phyloP scores from a whole-genome alignment of 2,329 filamentous ascomycete species.

The Tolypocladium nubicola region DNA sequence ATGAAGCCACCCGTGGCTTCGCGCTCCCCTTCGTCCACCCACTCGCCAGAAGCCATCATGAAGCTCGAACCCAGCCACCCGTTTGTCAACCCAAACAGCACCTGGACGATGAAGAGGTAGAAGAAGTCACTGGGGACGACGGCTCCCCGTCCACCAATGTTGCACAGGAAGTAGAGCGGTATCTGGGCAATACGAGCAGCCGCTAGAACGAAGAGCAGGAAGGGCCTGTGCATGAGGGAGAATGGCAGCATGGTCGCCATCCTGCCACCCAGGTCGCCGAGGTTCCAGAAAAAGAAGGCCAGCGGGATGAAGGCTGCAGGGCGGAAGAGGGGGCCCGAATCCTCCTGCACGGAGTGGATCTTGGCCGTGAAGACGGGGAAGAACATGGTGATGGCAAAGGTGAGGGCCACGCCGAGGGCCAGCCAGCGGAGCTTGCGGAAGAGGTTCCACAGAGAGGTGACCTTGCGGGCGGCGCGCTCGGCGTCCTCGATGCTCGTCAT shows the following conservation, averaged over 20 bases:
- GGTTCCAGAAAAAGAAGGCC: conserved; percentile 87
- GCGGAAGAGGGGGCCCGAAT: conserved; percentile 48
- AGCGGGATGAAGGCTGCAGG: conserved; percentile 78
- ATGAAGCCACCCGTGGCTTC: conserved; percentile 92
- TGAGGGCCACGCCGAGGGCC: conserved; percentile 65
- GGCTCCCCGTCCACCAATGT: conserved; percentile 67
- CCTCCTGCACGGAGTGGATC: conserved; percentile 35
- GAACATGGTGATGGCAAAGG: conserved; percentile 81
- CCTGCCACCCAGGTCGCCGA: conserved; percentile 73
- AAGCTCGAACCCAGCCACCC: conserved; percentile 78
- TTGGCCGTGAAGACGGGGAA: conserved; percentile 84
- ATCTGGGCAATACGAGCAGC: conserved; percentile 60
- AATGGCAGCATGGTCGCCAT: conserved; percentile 50
- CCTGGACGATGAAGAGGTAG: conserved; percentile 75
- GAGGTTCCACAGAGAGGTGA: conserved; percentile 49
- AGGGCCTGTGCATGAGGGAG: conserved; percentile 52
- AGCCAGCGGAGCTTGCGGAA: conserved; percentile 73
- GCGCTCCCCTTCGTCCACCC: conserved; percentile 71
- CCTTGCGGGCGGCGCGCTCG: conserved; percentile 39
- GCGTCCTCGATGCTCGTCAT: conserved; percentile 40
- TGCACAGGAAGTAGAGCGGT: conserved; percentile 83
- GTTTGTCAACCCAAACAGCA: conserved; percentile 74
- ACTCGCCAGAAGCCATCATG: conserved; percentile 83
- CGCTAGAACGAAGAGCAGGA: conserved; percentile 55
- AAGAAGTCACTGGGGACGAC: conserved; percentile 72